Evolutionary conservation across 2,329 filamentous ascomycete species (phyloP).

Genomic region (Arthroderma sp.): DNA sequence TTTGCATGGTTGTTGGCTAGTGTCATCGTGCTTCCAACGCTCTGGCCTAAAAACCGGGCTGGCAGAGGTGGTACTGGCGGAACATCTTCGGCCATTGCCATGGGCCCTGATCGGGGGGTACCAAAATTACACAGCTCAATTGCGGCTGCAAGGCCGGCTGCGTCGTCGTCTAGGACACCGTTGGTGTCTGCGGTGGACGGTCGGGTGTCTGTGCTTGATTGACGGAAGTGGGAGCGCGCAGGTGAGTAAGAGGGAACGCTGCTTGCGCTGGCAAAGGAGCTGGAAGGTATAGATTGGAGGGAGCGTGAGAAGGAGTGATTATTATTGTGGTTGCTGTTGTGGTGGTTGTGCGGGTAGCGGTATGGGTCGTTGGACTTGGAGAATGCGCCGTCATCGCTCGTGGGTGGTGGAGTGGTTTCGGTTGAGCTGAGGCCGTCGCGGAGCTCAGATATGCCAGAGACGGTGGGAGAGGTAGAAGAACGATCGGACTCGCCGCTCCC

Average conservation of each 20-base stretch:
- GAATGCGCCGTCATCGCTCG: slow-evolving; percentile 50
- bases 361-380: slow-evolving; percentile 31
- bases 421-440: slow-evolving; percentile 68
- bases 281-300: slow-evolving; percentile 55
- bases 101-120: slow-evolving; percentile 57
- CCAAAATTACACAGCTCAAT: slow-evolving; percentile 82
- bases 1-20: slow-evolving; percentile 36
- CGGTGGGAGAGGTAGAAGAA: slow-evolving; percentile 69
- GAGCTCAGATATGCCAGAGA: slow-evolving; percentile 65
- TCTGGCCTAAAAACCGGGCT: slow-evolving; percentile 58
- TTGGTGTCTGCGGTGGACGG: slow-evolving; percentile 70
- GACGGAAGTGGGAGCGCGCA: slow-evolving; percentile 49
- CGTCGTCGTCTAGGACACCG: slow-evolving; percentile 58
- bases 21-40: slow-evolving; percentile 43
- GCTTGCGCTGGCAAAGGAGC: slow-evolving; percentile 46
- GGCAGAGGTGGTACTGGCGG: slow-evolving; percentile 83
- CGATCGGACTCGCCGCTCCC: slow-evolving; percentile 63
- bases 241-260: slow-evolving; percentile 40
- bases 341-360: slow-evolving; percentile 37
- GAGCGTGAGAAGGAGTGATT: slow-evolving; percentile 55
- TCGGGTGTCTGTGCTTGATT: slow-evolving; percentile 62
- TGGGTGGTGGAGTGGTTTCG: slow-evolving; percentile 84
- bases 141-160: slow-evolving; percentile 76
- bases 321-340: slow-evolving; percentile 10
- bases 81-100: slow-evolving; percentile 55